Percentiles rank a stretch among this genome's conserved stretches.
Evolutionary conservation across 2,329 filamentous ascomycete genomes (phyloP).

Genomic region (Cladobotryum mycophilum): DNA sequence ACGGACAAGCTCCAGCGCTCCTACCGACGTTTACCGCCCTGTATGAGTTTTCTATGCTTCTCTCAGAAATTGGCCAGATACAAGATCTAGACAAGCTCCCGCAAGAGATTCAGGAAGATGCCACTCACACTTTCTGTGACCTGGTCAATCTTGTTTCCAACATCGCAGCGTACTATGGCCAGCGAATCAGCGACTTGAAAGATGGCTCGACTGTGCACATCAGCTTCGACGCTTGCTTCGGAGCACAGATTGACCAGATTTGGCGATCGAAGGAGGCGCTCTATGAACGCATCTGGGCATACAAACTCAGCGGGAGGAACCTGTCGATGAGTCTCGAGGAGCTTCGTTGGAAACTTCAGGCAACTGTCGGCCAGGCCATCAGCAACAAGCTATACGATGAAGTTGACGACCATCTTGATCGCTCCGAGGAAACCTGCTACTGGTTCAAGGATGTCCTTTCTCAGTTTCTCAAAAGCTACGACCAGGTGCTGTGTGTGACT

Average conservation of each 20-base stretch:
- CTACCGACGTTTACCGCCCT: slow-evolving; percentile 33
- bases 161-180: slow-evolving; percentile 30
- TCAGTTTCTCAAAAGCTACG: slow-evolving; percentile 28
- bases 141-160: slow-evolving; percentile 29
- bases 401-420: slow-evolving; percentile 30
- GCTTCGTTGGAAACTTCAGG: slow-evolving; percentile 27
- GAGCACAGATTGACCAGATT: slow-evolving; percentile 27
- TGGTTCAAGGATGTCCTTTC: slow-evolving; percentile 31
- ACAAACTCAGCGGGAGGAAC: slow-evolving; percentile 23
- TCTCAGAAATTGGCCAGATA: slow-evolving; percentile 31
- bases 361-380: slow-evolving; percentile 22
- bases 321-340: slow-evolving; percentile 21
- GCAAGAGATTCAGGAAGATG: slow-evolving; percentile 23
- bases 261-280: slow-evolving; percentile 28
- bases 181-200: slow-evolving; percentile 26
- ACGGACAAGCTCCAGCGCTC: slow-evolving; percentile 31
- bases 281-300: slow-evolving; percentile 29
- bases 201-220: slow-evolving; percentile 20
- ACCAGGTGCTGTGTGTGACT: slow-evolving; percentile 30
- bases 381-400: slow-evolving; percentile 26
- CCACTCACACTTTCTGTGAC: slow-evolving; percentile 29
- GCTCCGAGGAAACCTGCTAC: slow-evolving; percentile 34
- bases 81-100: slow-evolving; percentile 28
- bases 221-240: slow-evolving; percentile 32
- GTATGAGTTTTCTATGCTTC: slow-evolving; percentile 33